phyloP scores from a whole-genome alignment of 1,284 basidiomycete genomes.

The Cryptococcus sp. region DNA sequence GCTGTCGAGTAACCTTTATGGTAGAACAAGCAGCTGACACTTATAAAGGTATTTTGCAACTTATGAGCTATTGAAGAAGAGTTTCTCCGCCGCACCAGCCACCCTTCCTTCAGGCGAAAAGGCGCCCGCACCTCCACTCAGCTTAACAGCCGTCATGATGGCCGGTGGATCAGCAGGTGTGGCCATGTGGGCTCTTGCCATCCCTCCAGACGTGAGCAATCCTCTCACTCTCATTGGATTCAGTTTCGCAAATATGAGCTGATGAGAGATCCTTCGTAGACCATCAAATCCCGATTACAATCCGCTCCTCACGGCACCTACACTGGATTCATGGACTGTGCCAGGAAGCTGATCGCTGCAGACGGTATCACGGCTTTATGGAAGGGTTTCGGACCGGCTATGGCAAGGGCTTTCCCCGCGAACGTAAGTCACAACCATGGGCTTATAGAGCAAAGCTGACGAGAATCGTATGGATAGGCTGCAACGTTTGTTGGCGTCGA shows the following conservation, averaged over 20 bases:
- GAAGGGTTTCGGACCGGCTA: constrained; percentile 97
- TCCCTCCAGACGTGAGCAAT: constrained; percentile 82
- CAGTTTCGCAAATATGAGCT: neutral
- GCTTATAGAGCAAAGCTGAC: neutral
- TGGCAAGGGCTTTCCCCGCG: constrained; percentile 71
- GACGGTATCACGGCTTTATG: constrained; percentile 89
- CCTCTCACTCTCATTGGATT: constrained; percentile 2
- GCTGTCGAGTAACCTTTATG: constrained; percentile 43
- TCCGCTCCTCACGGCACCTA: constrained; percentile 97
- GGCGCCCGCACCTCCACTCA: constrained; percentile 74
- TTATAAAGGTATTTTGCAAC: constrained; percentile 80
- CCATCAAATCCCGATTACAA: constrained; percentile 94
- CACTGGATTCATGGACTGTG: constrained; percentile 89
- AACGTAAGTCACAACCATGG: constrained; percentile 54
- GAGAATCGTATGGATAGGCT: constrained; percentile 21
- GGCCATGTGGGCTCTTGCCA: constrained; percentile 95
- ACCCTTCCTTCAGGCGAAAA: constrained; percentile 59
- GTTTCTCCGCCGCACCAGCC: constrained; percentile 56
- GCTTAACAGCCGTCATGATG: constrained; percentile 82
- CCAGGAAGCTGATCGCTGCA: constrained; percentile 84
- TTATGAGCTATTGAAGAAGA: constrained; percentile 91
- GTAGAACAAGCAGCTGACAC: neutral
- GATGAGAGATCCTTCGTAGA: constrained; percentile 56
- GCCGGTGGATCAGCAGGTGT: constrained; percentile 95
- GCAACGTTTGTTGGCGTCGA: constrained; percentile 54